A percentile compares a stretch with the other conserved stretches of the same genome.
These are phyloP conservation scores for Aspergillus tanneri DNA, from an alignment of 2,329 filamentous ascomycete species.

Conservation along the genomic window DNA sequence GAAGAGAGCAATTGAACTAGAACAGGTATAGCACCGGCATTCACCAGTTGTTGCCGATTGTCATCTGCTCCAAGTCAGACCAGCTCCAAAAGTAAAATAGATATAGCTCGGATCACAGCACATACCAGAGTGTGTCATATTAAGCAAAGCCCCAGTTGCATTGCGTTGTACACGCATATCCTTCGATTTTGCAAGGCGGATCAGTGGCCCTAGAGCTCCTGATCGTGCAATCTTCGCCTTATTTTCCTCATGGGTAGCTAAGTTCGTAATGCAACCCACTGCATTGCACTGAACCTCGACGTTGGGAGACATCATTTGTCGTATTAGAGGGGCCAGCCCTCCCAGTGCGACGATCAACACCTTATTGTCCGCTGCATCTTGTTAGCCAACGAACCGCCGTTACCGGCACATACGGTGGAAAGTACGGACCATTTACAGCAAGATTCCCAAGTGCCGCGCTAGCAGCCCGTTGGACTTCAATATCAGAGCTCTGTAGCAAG, in stretches of 20 bases:
- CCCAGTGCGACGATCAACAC: conserved; percentile 91
- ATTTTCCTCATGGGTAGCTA: conserved; percentile 98
- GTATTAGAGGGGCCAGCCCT: conserved; percentile 85
- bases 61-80: conserved; percentile 64
- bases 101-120: conserved; percentile 7
- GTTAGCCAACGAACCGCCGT: conserved; percentile 43
- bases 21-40: conserved; percentile 95
- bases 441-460: conserved; percentile 95
- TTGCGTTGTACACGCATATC: conserved; percentile 99
- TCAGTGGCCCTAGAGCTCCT: conserved; percentile 86
- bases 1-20: conserved; percentile 93
- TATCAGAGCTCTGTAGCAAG: conserved; percentile 89
- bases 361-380: conserved; percentile 84
- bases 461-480: conserved; percentile 94
- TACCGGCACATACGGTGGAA: conserved; percentile 12
- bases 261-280: conserved; percentile 96
- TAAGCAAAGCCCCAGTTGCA: conserved; percentile 90
- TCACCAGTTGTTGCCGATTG: conserved; percentile 95
- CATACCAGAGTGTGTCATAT: conserved; percentile 98
- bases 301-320: conserved; percentile 96
- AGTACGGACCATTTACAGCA: conserved; percentile 79
- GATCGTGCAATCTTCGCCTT: conserved; percentile 98
- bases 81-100: background rate
- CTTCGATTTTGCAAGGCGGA: conserved; percentile 89
- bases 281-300: conserved; percentile 99